Evolutionary conservation across 306 rosid species (phyloP).

Genomic region (Quercus cerris): DNA sequence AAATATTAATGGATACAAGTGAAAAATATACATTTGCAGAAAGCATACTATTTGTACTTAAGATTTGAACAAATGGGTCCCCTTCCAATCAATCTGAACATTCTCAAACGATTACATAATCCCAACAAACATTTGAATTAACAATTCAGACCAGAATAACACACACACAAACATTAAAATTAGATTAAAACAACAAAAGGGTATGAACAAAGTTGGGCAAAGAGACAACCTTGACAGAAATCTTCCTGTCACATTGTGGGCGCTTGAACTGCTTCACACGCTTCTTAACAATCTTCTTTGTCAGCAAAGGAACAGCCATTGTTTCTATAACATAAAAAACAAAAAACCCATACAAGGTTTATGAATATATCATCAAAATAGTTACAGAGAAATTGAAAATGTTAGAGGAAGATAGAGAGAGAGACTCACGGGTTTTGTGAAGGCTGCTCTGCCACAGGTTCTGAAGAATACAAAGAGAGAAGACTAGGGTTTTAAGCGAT

Average conservation of each 20-base stretch:
- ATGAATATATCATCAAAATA: not conserved
- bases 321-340: slow-evolving; percentile 10
- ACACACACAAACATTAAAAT: not conserved
- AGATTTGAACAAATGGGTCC: not conserved
- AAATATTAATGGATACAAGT: too few relatives aligned
- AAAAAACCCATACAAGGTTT: not conserved
- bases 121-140: not conserved
- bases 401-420: not conserved
- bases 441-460: too few relatives aligned
- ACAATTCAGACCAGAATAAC: not conserved
- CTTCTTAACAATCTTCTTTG: slow-evolving; percentile 67
- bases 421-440: too few relatives aligned
- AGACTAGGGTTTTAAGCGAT: too few relatives aligned
- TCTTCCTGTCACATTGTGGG: slow-evolving; percentile 61
- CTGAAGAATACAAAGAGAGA: too few relatives aligned
- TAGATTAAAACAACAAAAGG: not conserved
- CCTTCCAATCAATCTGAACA: not conserved
- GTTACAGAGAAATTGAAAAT: not conserved
- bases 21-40: too few relatives aligned
- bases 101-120: not conserved
- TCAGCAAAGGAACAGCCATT: slow-evolving; percentile 64
- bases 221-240: slow-evolving; percentile 46
- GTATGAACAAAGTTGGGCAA: not conserved
- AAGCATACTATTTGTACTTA: too few relatives aligned
- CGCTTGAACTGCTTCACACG: slow-evolving; percentile 56